Evolutionary conservation across 345 rosid species (phyloP), one percentile per base, ranked within the genome.

Genomic region (Eucalyptus leucophloia): DNA sequence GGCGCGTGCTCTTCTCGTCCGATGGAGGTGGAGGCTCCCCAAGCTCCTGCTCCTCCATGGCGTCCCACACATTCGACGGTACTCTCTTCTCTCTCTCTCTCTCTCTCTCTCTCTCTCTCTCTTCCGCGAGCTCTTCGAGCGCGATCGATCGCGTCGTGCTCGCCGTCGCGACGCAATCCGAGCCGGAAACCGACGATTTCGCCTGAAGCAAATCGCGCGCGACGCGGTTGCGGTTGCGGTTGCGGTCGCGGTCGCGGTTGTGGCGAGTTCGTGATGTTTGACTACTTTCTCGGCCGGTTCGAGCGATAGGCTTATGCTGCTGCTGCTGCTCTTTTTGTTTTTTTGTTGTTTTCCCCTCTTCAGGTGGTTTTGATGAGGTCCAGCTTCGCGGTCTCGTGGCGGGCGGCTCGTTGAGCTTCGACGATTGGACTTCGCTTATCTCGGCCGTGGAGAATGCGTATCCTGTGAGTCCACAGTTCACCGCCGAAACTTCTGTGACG

Each of bases 391-490:
- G 91, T 62, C 85, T 91, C 45, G 67, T 92, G 47, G 88, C 92
- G 44, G 42, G 62, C 11, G 89, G 87, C n/a, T 65, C 90, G 67
- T 91, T 93, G 50, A 44, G 88, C 34, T 92, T 93, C 62, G 92
- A 93, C 77, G 94, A 93, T 19, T 93, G 94, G 94, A 88, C 91
- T 87, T 91, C 91, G 11, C 93, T 93, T 32, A 90, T 92, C 42
- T 90, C 93, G 7, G 89, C 85, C 49, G 42, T 91, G 21, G 94
- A 93, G 88, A 86, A 83, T 17, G 53, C 81, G 8, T 87, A 16
- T 69, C 91, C 89, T 42, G 94, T 93, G 87, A 90, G 91, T 89
- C n/a, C 26, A 56, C 30, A 56, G 58, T 88, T 65, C 15, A 10
- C 82, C 82, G 21, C 44, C 82, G 44, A 34, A 21, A 77, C 47